Base-by-base conservation (phyloP, 1,284 basidiomycete species). In the Rhodotorula sp. region DNA sequence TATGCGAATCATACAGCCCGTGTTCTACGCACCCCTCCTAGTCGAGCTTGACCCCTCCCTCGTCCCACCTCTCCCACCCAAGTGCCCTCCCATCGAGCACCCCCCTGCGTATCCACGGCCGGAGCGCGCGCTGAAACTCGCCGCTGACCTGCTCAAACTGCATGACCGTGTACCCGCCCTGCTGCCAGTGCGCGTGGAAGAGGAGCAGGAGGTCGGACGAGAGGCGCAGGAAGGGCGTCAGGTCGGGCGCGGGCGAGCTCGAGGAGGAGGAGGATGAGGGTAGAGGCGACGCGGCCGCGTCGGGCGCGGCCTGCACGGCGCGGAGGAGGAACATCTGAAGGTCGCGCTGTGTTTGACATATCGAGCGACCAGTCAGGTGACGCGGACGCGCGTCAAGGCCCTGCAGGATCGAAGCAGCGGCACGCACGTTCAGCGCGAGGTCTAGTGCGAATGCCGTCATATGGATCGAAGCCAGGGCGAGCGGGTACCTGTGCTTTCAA, bases 251-350 rank as follows among this genome's bases (percentile, higher is more conserved):
- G 34, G 42, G 3, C 9, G 5, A 17, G 8, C 16, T 4, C 3
- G 58, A 41, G 25, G 64, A 5, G 0, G 45, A 23, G 9, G 12
- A 5, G 19, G 45, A 17, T 1, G 55, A 44, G 7, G n/a, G 7
- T n/a, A 23, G 8, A 1, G 49, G 25, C 5, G 45, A 7, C n/a
- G 44, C 9, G n/a, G n/a, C 8, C 9, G 44, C 4, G 25, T 44
- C 19, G 45, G 52, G 42, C 0, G 23, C 41, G 8, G 70, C 41
- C 34, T 74, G 73, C 4, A 64, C 21, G 0, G 66, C 61, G 10
- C 75, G 70, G 1, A 76, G 66, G 44, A 76, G 71, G 48, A 72
- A 59, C 19, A 76, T 70, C 27, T 76, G 75, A 25, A 76, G 65
- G 60, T 76, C 75, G 16, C 75, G 72, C 71, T 74, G 60, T 3